Percentiles rank a stretch among this genome's conserved stretches.
phyloP scores from a whole-genome alignment of 768 basidiomycete species.

The Amanita polypyramis region DNA sequence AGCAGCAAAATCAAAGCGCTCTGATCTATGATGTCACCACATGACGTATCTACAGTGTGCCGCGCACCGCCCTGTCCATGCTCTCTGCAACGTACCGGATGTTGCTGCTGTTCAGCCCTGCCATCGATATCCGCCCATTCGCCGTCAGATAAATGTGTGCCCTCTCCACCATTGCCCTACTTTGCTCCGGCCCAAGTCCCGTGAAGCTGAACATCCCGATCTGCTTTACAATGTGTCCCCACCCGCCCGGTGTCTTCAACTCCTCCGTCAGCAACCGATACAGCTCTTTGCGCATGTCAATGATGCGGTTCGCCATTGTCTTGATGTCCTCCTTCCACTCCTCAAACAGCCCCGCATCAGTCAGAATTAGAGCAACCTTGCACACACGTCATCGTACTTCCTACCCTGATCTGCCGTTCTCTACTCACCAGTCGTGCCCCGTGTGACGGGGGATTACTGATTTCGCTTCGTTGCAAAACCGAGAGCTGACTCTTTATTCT shows the following conservation, averaged over 20 bases:
- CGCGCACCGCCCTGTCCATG: slow-evolving; percentile 55
- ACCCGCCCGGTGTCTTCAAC: slow-evolving; percentile 81
- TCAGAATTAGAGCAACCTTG: slow-evolving; percentile 76
- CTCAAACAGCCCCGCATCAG: slow-evolving; percentile 58
- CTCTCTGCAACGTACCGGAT: slow-evolving; percentile 63
- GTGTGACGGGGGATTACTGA: slow-evolving; percentile 88
- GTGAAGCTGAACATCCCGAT: slow-evolving; percentile 99
- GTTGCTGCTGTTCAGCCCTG: slow-evolving; percentile 76
- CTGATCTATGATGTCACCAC: slow-evolving; percentile 25
- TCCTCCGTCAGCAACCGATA: slow-evolving; percentile 63
- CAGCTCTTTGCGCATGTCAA: slow-evolving; percentile 80
- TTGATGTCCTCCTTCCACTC: slow-evolving; percentile 88
- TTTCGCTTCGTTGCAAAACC: slow-evolving; percentile 87
- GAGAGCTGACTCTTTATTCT: slow-evolving; percentile 82
- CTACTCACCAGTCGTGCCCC: slow-evolving; percentile 75
- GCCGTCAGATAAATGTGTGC: slow-evolving; percentile 78
- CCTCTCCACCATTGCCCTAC: slow-evolving; percentile 54
- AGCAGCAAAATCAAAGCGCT: slow-evolving; percentile 1
- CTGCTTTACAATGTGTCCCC: slow-evolving; percentile 93
- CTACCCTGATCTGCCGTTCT: neutral
- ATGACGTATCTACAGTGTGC: slow-evolving; percentile 14
- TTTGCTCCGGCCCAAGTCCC: slow-evolving; percentile 60
- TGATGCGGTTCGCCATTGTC: slow-evolving; percentile 91
- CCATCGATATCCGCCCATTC: slow-evolving; percentile 93
- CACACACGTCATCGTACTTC: slow-evolving; percentile 4